Conservation (phyloP, 768 basidiomycete species). For the Naganishia onofrii region DNA sequence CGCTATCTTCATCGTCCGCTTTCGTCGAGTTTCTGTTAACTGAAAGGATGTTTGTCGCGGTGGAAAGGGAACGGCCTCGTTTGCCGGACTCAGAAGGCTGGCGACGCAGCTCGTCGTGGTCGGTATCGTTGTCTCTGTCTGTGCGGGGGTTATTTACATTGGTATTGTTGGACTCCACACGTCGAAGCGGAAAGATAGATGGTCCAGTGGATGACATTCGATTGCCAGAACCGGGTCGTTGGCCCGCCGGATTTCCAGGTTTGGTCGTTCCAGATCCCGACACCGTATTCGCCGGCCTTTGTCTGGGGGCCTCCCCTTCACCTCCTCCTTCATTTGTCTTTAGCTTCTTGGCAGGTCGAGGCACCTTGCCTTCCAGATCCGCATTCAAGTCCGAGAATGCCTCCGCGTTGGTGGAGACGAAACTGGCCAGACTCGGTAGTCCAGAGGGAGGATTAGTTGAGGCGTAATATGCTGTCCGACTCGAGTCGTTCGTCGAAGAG, state of each 20-base stretch:
- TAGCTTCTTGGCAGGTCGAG: slow-evolving; percentile 12
- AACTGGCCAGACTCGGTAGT: slow-evolving; percentile 9
- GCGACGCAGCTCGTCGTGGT: background rate
- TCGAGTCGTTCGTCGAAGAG: background rate
- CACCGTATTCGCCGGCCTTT: background rate
- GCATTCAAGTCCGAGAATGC: background rate
- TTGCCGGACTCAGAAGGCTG: background rate
- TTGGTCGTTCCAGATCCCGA: background rate
- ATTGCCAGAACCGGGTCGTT: background rate
- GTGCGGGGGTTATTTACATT: no score
- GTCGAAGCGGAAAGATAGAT: slow-evolving; percentile 7
- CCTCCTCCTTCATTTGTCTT: background rate
- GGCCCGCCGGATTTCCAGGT: background rate
- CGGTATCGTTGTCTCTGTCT: background rate
- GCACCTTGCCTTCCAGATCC: background rate
- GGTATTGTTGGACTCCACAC: background rate
- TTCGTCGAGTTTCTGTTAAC: background rate
- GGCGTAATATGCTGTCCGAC: slow-evolving; percentile 4
- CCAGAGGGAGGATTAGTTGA: slow-evolving; percentile 5
- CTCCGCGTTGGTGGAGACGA: slow-evolving; percentile 4
- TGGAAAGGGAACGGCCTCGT: slow-evolving; percentile 14
- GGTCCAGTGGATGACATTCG: background rate
- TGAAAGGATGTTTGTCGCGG: background rate
- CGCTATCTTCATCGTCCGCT: slow-evolving; percentile 15
- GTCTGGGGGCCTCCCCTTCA: background rate